A percentile compares a stretch with the other conserved stretches of the same genome.
Evolutionary conservation across 768 basidiomycete species (phyloP).

Genomic region (Gelatoporia subvermispora): DNA sequence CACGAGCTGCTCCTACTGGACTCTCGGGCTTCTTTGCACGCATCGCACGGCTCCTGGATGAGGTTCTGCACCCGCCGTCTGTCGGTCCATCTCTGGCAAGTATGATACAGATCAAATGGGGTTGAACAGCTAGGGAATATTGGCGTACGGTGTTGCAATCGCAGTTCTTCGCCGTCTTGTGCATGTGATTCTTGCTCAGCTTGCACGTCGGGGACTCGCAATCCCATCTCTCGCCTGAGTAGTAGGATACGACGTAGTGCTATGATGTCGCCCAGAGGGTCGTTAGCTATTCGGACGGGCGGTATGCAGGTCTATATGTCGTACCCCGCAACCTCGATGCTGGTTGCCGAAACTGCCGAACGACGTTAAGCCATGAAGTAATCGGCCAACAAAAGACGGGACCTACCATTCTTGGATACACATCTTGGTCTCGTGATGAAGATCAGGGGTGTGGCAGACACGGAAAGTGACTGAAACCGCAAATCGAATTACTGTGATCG

Average conservation of each 20-base stretch:
- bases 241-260: constrained; percentile 63
- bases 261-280: constrained; percentile 18
- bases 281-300: too few relatives aligned
- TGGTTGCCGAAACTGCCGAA: constrained; percentile 18
- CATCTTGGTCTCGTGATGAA: constrained; percentile 10
- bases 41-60: constrained; percentile 61
- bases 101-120: too few relatives aligned
- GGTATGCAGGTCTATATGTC: neutral
- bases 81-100: neutral
- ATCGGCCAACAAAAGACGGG: neutral
- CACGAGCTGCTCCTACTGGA: constrained; percentile 23
- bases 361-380: neutral
- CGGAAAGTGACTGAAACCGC: neutral
- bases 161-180: constrained; percentile 55
- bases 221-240: constrained; percentile 55
- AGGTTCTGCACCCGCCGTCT: constrained; percentile 54
- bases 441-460: neutral
- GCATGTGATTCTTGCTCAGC: constrained; percentile 53
- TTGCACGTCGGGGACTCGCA: constrained; percentile 48
- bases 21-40: constrained; percentile 32
- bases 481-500: too few relatives aligned
- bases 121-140: neutral
- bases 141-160: constrained; percentile 40
- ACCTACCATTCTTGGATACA: constrained; percentile 23
- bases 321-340: constrained; percentile 24